phyloP scores from a whole-genome alignment of 345 rosid species.

The Sapria himalayana region DNA sequence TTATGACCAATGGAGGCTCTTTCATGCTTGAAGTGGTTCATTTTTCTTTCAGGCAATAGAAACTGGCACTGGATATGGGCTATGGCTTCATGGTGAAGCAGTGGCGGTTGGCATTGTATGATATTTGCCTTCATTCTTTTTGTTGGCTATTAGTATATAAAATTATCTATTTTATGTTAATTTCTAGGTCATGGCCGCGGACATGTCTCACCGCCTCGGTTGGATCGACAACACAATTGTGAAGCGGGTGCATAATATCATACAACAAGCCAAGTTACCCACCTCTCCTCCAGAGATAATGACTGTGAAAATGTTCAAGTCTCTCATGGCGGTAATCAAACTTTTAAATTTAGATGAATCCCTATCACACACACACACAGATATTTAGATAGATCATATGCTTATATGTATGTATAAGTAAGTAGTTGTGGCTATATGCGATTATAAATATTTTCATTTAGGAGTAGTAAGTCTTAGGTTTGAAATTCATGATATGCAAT shows the following conservation, averaged over 20 bases:
- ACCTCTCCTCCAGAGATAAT: constrained; percentile 51
- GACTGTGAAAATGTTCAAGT: constrained; percentile 84
- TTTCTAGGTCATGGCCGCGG: constrained; percentile 88
- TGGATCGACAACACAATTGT: constrained; percentile 86
- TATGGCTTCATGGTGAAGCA: constrained; percentile 99
- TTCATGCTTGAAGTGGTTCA: neutral
- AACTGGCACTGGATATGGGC: constrained; percentile 79
- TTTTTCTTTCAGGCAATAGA: constrained; percentile 62
- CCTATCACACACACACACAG: too few species aligned
- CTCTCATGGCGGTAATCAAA: constrained; percentile 68
- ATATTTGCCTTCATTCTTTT: constrained; percentile 2
- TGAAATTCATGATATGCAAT: too few species aligned
- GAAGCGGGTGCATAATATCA: constrained; percentile 38
- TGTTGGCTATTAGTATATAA: neutral
- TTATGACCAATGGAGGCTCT: too few species aligned
- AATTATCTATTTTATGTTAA: constrained; percentile 6
- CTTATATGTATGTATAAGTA: too few species aligned
- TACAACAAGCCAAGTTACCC: constrained; percentile 55
- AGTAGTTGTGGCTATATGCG: too few species aligned
- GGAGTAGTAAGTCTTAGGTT: too few species aligned
- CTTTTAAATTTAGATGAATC: neutral
- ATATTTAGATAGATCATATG: too few species aligned
- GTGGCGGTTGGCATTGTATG: constrained; percentile 87
- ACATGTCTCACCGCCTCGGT: constrained; percentile 94
- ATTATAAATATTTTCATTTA: too few species aligned